phyloP scores from a whole-genome alignment of 1,139 yeast genomes.

The Saccharomyces pastorianus region DNA sequence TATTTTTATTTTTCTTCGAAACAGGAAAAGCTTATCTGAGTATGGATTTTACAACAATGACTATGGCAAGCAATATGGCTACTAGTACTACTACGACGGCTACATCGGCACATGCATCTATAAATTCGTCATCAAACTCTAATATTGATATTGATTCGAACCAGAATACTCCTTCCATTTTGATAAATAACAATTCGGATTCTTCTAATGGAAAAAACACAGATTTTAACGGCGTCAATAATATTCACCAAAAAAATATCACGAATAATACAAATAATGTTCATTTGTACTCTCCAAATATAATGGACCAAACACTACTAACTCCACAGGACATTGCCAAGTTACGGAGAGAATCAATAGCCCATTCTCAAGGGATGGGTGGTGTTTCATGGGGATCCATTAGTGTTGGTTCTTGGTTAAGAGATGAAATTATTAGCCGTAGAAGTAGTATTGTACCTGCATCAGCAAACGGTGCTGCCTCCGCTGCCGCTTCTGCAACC shows the following conservation, averaged over 20 bases:
- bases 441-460: not conserved
- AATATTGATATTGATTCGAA: not conserved
- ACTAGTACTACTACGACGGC: not conserved
- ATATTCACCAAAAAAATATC: not conserved
- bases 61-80: slow-evolving; percentile 3
- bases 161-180: slow-evolving; percentile 5
- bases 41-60: slow-evolving; percentile 6
- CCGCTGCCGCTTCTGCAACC: not conserved
- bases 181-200: slow-evolving; percentile 2
- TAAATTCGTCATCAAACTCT: not conserved
- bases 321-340: slow-evolving; percentile 33
- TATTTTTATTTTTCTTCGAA: not conserved
- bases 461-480: not conserved
- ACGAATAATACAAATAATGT: slow-evolving; percentile 2
- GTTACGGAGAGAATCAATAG: slow-evolving; percentile 78
- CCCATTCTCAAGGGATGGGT: slow-evolving; percentile 96
- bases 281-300: not conserved
- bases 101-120: not conserved
- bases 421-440: slow-evolving; percentile 64
- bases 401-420: slow-evolving; percentile 90
- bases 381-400: slow-evolving; percentile 98
- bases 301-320: slow-evolving; percentile 2
- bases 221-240: not conserved
- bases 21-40: not conserved
- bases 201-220: not conserved